These are phyloP conservation scores for Phytopythium aichiense DNA, from an alignment of 352 stramenopile genomes.

Conservation along the genomic window DNA sequence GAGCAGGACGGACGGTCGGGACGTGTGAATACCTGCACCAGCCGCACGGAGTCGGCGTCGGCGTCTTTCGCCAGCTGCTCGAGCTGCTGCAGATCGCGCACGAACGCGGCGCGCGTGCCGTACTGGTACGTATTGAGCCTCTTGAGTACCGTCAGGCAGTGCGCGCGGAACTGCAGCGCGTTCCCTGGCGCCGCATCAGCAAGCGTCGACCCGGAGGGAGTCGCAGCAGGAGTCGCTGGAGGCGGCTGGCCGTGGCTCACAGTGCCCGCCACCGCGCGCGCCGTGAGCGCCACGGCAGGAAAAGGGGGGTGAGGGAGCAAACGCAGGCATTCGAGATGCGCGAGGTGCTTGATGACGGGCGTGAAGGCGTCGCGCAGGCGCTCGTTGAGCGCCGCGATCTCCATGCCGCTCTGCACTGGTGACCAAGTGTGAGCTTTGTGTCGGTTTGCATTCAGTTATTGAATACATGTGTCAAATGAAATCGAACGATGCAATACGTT, in stretches of 20 bases:
- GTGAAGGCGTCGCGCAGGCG: slow-evolving; percentile 59
- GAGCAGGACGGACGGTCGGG: neutral
- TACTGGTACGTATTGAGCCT: slow-evolving; percentile 68
- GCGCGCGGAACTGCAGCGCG: slow-evolving; percentile 10
- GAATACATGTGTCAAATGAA: neutral
- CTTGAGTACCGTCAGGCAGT: slow-evolving; percentile 36
- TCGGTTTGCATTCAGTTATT: neutral
- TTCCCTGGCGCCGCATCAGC: slow-evolving; percentile 9
- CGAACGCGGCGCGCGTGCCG: slow-evolving; percentile 42
- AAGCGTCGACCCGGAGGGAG: neutral
- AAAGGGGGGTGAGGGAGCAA: neutral
- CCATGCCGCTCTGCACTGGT: slow-evolving; percentile 16
- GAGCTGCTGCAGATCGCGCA: slow-evolving; percentile 45
- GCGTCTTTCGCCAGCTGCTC: slow-evolving; percentile 15
- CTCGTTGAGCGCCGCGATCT: slow-evolving; percentile 62
- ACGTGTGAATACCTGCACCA: slow-evolving; percentile 4
- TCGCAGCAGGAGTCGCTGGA: neutral
- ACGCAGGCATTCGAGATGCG: slow-evolving; percentile 13
- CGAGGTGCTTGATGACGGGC: slow-evolving; percentile 49
- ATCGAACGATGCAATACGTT: too few species aligned
- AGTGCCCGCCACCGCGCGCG: neutral
- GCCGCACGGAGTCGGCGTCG: slow-evolving; percentile 10
- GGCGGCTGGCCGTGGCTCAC: neutral
- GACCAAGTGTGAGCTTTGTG: too few species aligned
- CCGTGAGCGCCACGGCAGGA: neutral